These are phyloP conservation scores for Xylaria bambusicola DNA, from an alignment of 495 filamentous ascomycete species.

Conservation along the genomic window DNA sequence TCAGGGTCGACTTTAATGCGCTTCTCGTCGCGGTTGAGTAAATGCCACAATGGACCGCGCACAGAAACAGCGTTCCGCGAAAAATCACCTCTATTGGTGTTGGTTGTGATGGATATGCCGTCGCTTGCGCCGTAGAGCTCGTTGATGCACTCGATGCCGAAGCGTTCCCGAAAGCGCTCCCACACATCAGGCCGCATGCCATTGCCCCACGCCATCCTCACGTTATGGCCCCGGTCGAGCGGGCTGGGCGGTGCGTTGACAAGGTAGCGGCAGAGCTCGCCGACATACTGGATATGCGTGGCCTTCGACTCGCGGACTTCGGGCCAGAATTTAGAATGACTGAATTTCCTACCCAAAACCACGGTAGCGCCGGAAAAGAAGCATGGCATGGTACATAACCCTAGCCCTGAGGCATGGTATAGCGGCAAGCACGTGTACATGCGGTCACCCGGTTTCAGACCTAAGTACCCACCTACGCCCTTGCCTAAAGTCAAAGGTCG, in stretches of 20 bases:
- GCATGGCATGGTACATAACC: slow-evolving; percentile 50
- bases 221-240: slow-evolving; percentile 63
- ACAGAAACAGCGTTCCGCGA: slow-evolving; percentile 64
- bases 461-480: slow-evolving; percentile 11
- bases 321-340: slow-evolving; percentile 69
- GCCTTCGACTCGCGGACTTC: slow-evolving; percentile 69
- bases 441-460: slow-evolving; percentile 42
- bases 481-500: slow-evolving; percentile 25
- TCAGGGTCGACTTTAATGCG: slow-evolving; percentile 68
- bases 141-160: slow-evolving; percentile 56
- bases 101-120: slow-evolving; percentile 56
- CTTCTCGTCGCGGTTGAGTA: slow-evolving; percentile 53
- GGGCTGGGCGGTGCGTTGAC: slow-evolving; percentile 65
- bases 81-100: slow-evolving; percentile 59
- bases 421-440: slow-evolving; percentile 79
- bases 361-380: slow-evolving; percentile 60
- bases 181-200: slow-evolving; percentile 77
- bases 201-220: slow-evolving; percentile 71
- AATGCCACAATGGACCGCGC: slow-evolving; percentile 61
- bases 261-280: slow-evolving; percentile 76
- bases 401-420: slow-evolving; percentile 73
- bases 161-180: slow-evolving; percentile 64
- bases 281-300: slow-evolving; percentile 75
- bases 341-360: slow-evolving; percentile 70
- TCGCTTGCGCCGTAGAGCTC: slow-evolving; percentile 70